These are phyloP conservation scores for Lippia alba DNA, from an alignment of 305 asterid genomes.

Conservation along the genomic window DNA sequence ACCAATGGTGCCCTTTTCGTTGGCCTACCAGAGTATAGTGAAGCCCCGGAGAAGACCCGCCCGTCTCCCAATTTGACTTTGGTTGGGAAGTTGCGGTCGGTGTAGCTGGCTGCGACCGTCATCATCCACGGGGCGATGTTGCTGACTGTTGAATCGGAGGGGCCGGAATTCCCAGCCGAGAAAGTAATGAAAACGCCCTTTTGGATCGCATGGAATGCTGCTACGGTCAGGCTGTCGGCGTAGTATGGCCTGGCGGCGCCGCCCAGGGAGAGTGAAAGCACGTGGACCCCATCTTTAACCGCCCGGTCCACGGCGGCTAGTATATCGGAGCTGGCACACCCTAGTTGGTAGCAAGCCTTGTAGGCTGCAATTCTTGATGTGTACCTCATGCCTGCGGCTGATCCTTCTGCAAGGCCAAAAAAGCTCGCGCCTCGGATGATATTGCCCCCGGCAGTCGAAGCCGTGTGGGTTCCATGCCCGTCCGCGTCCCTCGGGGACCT, in stretches of 20 bases:
- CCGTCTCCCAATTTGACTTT: slow-evolving; percentile 54
- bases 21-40: slow-evolving; percentile 54
- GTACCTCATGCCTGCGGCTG: slow-evolving; percentile 66
- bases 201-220: slow-evolving; percentile 61
- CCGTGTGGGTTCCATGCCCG: slow-evolving; percentile 82
- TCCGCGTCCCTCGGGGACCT: slow-evolving; percentile 68
- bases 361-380: slow-evolving; percentile 74
- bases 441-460: slow-evolving; percentile 75
- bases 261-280: slow-evolving; percentile 70
- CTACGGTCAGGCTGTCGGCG: slow-evolving; percentile 61
- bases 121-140: slow-evolving; percentile 79
- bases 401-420: slow-evolving; percentile 59
- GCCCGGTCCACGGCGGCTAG: slow-evolving; percentile 78
- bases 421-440: slow-evolving; percentile 54
- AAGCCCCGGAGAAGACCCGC: slow-evolving; percentile 52
- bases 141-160: slow-evolving; percentile 44
- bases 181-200: slow-evolving; percentile 59
- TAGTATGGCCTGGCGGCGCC: slow-evolving; percentile 53
- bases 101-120: slow-evolving; percentile 77
- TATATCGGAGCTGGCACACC: slow-evolving; percentile 63
- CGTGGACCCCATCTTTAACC: slow-evolving; percentile 68
- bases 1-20: slow-evolving; percentile 47
- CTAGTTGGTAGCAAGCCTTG: slow-evolving; percentile 62
- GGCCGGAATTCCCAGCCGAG: slow-evolving; percentile 83
- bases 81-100: slow-evolving; percentile 57